Evolutionary conservation across 257 asterid genomes (phyloP).

Genomic region (Cinchona pubescens): DNA sequence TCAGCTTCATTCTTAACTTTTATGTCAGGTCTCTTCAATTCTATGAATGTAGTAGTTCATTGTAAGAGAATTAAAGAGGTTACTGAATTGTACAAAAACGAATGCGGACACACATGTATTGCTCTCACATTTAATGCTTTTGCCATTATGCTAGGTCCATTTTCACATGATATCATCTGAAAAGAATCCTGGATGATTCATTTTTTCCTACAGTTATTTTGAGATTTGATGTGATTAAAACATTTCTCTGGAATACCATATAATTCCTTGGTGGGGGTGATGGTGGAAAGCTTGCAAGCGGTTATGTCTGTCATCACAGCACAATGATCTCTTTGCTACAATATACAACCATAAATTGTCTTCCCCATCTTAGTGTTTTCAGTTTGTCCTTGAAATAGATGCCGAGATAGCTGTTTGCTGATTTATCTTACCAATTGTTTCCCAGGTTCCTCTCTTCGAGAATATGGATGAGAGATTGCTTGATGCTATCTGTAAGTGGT

Average conservation of each 20-base stretch:
- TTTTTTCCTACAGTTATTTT: not conserved
- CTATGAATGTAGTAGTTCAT: not conserved
- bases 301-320: not conserved
- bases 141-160: not conserved
- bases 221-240: not conserved
- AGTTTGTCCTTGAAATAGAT: not conserved
- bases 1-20: not conserved
- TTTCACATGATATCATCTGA: not conserved
- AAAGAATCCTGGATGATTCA: not conserved
- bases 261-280: not conserved
- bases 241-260: not conserved
- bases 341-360: not conserved
- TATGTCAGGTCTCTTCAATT: not conserved
- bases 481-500: slow-evolving; percentile 94
- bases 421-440: slow-evolving; percentile 10
- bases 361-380: no score
- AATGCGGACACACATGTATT: not conserved
- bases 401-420: not conserved
- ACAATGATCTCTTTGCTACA: not conserved
- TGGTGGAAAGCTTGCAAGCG: not conserved
- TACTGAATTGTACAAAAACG: no score
- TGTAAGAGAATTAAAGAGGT: not conserved
- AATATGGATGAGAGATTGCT: slow-evolving; percentile 94
- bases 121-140: not conserved
- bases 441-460: slow-evolving; percentile 91